Percentiles rank a stretch among this genome's conserved stretches.
Evolutionary conservation across 345 rosid genomes (phyloP).

Genomic region (Eucalyptus grandis): DNA sequence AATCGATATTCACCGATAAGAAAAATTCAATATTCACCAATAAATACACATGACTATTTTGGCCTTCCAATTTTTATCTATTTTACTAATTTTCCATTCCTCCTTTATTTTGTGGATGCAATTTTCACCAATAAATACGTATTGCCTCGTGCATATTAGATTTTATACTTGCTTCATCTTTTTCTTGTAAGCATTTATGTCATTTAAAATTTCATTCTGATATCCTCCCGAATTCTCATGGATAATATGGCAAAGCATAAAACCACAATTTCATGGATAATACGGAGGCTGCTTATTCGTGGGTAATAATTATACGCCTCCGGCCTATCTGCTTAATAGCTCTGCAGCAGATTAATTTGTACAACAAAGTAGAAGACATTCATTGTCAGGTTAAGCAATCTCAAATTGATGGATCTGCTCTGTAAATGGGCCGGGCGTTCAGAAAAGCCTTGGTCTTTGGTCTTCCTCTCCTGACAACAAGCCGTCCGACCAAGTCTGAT

Average conservation of each 20-base stretch:
- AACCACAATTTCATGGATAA: background rate
- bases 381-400: background rate
- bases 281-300: background rate
- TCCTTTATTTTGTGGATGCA: background rate
- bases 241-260: background rate
- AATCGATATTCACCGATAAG: no score
- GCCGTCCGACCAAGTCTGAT: conserved; percentile 54
- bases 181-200: background rate
- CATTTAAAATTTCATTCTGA: background rate
- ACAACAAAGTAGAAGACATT: background rate
- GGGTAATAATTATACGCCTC: background rate
- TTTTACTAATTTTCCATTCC: background rate
- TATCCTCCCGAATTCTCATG: background rate
- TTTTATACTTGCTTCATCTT: background rate
- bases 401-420: background rate
- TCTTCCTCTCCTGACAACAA: background rate
- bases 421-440: background rate
- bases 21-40: no score
- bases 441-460: conserved; percentile 21
- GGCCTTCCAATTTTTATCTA: background rate
- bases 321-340: background rate
- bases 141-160: background rate
- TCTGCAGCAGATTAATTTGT: background rate
- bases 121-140: no score
- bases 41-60: no score